A percentile compares a stretch with the other conserved stretches of the same genome.
Evolutionary conservation across 768 basidiomycete genomes (phyloP).

Genomic region (Agaricus subrufescens): DNA sequence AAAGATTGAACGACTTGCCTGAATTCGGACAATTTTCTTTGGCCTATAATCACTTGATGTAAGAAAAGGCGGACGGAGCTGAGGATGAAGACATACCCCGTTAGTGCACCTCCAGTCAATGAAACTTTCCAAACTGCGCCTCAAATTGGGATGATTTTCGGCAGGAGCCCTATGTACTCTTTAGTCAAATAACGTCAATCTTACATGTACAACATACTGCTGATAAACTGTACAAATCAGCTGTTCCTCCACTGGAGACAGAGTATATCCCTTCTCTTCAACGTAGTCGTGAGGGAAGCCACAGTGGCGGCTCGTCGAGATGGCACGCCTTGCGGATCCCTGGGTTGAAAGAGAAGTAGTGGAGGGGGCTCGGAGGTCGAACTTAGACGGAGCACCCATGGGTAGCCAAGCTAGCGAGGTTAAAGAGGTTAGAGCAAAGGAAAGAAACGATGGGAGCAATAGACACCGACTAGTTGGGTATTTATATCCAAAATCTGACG

Average conservation of each 20-base stretch:
- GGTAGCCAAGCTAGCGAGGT: background rate
- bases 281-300: slow-evolving; percentile 5
- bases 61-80: too few relatives aligned
- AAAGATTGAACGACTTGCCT: background rate
- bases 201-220: background rate
- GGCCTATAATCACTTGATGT: background rate
- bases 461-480: background rate
- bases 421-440: background rate
- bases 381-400: slow-evolving; percentile 1
- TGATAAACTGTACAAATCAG: slow-evolving; percentile 1
- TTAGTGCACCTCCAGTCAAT: slow-evolving; percentile 2
- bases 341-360: background rate
- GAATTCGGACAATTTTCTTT: background rate
- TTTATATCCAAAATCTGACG: background rate
- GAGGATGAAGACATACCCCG: background rate
- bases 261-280: background rate
- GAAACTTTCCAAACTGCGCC: background rate
- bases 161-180: background rate
- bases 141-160: background rate
- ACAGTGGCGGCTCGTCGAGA: background rate
- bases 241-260: background rate
- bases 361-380: background rate
- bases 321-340: background rate
- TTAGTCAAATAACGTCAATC: background rate
- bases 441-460: background rate